Evolutionary conservation across 2,329 filamentous ascomycete species (phyloP).

Genomic region (Coniochaeta sp.): DNA sequence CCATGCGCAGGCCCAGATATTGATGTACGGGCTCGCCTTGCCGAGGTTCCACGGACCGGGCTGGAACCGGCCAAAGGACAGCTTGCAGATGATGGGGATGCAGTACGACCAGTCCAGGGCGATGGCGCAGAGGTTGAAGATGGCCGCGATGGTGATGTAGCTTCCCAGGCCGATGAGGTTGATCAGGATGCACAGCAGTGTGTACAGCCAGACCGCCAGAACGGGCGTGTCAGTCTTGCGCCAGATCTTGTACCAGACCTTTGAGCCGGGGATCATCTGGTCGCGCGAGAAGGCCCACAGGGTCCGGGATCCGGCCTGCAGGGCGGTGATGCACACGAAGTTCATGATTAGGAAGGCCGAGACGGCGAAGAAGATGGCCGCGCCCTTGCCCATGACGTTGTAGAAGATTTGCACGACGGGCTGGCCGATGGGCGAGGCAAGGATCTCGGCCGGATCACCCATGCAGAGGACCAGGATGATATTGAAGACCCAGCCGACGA

Average conservation of each 20-base stretch:
- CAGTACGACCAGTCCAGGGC: slow-evolving; percentile 48
- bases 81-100: slow-evolving; percentile 48
- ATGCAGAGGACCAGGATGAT: slow-evolving; percentile 51
- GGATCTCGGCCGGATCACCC: slow-evolving; percentile 39
- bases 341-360: slow-evolving; percentile 49
- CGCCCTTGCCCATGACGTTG: slow-evolving; percentile 45
- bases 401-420: slow-evolving; percentile 50
- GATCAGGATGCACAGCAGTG: slow-evolving; percentile 46
- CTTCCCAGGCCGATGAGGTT: slow-evolving; percentile 51
- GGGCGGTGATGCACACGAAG: slow-evolving; percentile 50
- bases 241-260: slow-evolving; percentile 41
- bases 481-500: slow-evolving; percentile 48
- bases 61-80: slow-evolving; percentile 38
- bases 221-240: slow-evolving; percentile 41
- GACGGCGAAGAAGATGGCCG: slow-evolving; percentile 47
- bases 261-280: slow-evolving; percentile 36
- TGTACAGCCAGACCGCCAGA: slow-evolving; percentile 47
- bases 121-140: slow-evolving; percentile 48
- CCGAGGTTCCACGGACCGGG: slow-evolving; percentile 46
- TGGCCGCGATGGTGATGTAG: slow-evolving; percentile 42
- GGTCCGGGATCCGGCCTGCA: slow-evolving; percentile 44
- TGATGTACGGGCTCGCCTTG: slow-evolving; percentile 29
- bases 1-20: slow-evolving; percentile 41
- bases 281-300: slow-evolving; percentile 49
- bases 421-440: slow-evolving; percentile 37